phyloP scores from a whole-genome alignment of 352 stramenopile genomes.

The Phytophthora pinifolia region DNA sequence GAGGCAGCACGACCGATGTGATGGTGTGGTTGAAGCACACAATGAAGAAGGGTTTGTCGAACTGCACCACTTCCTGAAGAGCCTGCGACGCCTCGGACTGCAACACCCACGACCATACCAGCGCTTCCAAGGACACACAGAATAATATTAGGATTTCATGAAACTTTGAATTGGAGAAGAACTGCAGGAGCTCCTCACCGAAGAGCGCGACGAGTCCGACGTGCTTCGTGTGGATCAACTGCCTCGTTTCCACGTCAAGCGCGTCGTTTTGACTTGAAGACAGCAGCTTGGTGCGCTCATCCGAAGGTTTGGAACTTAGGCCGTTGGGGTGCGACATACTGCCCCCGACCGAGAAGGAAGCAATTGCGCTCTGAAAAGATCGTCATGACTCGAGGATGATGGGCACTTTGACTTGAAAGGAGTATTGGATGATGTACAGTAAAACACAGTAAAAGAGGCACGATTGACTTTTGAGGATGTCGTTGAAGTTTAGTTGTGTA shows the following conservation, averaged over 20 bases:
- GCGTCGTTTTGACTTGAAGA: background rate
- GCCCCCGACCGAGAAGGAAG: too few species aligned
- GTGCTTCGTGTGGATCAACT: slow-evolving; percentile 11
- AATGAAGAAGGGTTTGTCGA: slow-evolving; percentile 65
- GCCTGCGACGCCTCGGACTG: slow-evolving; percentile 27
- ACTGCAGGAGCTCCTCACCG: slow-evolving; percentile 1
- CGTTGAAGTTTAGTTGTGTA: slow-evolving; percentile 2
- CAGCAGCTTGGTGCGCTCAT: slow-evolving; percentile 15
- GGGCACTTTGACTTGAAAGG: too few species aligned
- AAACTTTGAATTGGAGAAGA: too few species aligned
- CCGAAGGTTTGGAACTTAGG: background rate
- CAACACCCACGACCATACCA: slow-evolving; percentile 36
- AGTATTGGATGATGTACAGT: too few species aligned
- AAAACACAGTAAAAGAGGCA: too few species aligned
- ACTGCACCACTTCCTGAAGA: slow-evolving; percentile 31
- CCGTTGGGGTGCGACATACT: background rate
- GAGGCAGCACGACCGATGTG: slow-evolving; percentile 38
- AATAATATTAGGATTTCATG: background rate
- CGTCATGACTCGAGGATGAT: too few species aligned
- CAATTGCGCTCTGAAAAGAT: too few species aligned
- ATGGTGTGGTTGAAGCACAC: slow-evolving; percentile 57
- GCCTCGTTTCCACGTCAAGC: background rate
- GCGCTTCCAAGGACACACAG: background rate
- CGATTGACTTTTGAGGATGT: too few species aligned
- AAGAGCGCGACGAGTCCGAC: slow-evolving; percentile 19